Percentiles rank a stretch among this genome's conserved stretches.
phyloP scores from a whole-genome alignment of 306 rosid genomes.

The Cucurbita pepo region DNA sequence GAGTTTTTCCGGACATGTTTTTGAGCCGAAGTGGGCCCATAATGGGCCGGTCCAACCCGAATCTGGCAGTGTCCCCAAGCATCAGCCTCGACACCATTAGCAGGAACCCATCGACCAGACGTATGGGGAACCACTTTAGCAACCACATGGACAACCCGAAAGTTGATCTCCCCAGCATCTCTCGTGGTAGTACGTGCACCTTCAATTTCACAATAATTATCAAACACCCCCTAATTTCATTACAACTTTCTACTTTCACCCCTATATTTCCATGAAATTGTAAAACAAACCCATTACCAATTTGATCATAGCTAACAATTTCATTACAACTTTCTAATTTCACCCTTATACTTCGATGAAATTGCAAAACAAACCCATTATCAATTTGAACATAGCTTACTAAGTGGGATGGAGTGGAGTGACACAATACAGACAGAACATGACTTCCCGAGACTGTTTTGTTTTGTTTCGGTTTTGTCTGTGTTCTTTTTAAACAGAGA shows the following conservation, averaged over 20 bases:
- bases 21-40: constrained; percentile 93
- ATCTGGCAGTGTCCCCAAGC: constrained; percentile 67
- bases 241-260: background rate
- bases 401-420: background rate
- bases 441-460: background rate
- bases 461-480: constrained; percentile 3
- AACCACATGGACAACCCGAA: constrained; percentile 98
- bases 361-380: background rate
- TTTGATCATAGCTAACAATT: background rate
- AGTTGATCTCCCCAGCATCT: constrained; percentile 99
- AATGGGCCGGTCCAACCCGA: constrained; percentile 76
- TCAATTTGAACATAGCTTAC: no score
- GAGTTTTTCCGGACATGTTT: constrained; percentile 81
- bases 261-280: background rate
- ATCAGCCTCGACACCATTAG: constrained; percentile 56
- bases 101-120: constrained; percentile 59
- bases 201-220: constrained; percentile 8
- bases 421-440: background rate
- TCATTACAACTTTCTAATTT: background rate
- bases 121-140: constrained; percentile 81
- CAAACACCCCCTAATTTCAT: background rate
- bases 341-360: background rate
- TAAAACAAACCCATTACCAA: background rate
- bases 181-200: constrained; percentile 96
- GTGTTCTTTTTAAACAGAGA: background rate